Percentiles rank a stretch among this genome's conserved stretches.
Evolutionary conservation across 23 red algal species (phyloP).

Genomic region (Agarophyton chilense): DNA sequence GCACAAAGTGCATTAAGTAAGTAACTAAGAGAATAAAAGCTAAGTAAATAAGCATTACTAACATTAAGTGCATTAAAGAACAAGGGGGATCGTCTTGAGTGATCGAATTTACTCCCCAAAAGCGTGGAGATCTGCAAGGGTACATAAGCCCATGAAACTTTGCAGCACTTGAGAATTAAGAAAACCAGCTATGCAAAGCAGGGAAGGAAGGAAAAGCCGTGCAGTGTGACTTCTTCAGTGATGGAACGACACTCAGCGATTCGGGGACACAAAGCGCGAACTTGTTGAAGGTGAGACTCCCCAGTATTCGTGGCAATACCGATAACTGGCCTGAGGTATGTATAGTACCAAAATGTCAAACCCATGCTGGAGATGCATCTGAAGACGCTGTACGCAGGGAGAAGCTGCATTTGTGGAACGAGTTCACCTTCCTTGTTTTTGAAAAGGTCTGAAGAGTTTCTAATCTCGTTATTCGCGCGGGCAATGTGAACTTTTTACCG

Average conservation of each 20-base stretch:
- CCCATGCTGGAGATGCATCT: not conserved
- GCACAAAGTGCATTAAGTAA: too few species aligned
- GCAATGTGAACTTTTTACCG: not conserved
- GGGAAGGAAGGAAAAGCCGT: not conserved
- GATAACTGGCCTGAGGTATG: slow-evolving; percentile 9
- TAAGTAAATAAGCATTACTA: too few species aligned
- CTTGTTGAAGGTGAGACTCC: slow-evolving; percentile 1
- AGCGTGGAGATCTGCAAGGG: too few species aligned
- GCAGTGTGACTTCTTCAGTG: not conserved
- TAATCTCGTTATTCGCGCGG: not conserved
- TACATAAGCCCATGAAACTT: too few species aligned
- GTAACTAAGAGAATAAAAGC: too few species aligned
- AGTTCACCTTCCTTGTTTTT: not conserved
- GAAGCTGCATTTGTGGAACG: not conserved
- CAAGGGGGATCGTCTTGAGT: too few species aligned
- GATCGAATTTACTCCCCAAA: too few species aligned
- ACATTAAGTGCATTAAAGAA: too few species aligned
- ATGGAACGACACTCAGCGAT: not conserved
- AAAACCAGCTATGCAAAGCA: too few species aligned
- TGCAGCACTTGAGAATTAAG: too few species aligned
- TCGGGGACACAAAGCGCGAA: slow-evolving; percentile 4
- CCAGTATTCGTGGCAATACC: not conserved
- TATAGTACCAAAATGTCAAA: not conserved
- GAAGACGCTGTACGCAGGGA: not conserved
- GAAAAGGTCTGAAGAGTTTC: not conserved